Conservation (phyloP, 2,329 filamentous ascomycete species). For the Sporothrix brasiliensis region DNA sequence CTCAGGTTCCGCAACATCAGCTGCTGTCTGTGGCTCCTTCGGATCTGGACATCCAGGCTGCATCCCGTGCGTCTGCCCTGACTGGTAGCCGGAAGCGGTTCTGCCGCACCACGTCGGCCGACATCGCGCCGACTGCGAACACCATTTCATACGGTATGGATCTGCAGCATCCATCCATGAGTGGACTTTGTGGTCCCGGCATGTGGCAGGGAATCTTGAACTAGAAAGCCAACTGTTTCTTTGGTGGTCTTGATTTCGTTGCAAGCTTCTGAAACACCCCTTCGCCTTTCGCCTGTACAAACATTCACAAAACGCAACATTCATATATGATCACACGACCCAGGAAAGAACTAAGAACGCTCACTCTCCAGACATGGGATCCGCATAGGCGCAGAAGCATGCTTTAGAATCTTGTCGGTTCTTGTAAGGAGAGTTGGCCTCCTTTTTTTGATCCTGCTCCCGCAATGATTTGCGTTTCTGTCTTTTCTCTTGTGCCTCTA, state of each 20-base stretch:
- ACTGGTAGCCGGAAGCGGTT: slow-evolving; percentile 64
- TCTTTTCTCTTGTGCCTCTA: slow-evolving; percentile 18
- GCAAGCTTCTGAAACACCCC: neutral
- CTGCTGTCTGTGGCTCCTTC: neutral
- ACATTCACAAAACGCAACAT: slow-evolving; percentile 17
- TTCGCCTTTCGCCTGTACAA: neutral
- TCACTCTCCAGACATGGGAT: slow-evolving; percentile 2
- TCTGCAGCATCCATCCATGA: slow-evolving; percentile 54
- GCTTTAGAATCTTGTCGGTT: slow-evolving; percentile 9
- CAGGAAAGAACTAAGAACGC: neutral
- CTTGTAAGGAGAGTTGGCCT: neutral
- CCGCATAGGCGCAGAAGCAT: slow-evolving; percentile 14
- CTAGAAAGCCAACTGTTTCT: slow-evolving; percentile 42
- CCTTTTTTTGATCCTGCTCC: slow-evolving; percentile 34
- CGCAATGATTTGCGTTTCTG: slow-evolving; percentile 20
- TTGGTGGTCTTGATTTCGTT: slow-evolving; percentile 28
- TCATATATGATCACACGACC: neutral
- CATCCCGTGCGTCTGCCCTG: slow-evolving; percentile 43
- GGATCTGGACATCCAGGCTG: slow-evolving; percentile 26
- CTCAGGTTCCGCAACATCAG: slow-evolving; percentile 40
- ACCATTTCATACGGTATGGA: slow-evolving; percentile 40
- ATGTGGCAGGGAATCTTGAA: slow-evolving; percentile 70
- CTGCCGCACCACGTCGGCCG: slow-evolving; percentile 52
- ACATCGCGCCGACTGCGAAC: slow-evolving; percentile 17
- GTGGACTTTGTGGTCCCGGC: slow-evolving; percentile 58